These are phyloP conservation scores for Rosa multiflora DNA, from an alignment of 306 rosid genomes.

Conservation along the genomic window DNA sequence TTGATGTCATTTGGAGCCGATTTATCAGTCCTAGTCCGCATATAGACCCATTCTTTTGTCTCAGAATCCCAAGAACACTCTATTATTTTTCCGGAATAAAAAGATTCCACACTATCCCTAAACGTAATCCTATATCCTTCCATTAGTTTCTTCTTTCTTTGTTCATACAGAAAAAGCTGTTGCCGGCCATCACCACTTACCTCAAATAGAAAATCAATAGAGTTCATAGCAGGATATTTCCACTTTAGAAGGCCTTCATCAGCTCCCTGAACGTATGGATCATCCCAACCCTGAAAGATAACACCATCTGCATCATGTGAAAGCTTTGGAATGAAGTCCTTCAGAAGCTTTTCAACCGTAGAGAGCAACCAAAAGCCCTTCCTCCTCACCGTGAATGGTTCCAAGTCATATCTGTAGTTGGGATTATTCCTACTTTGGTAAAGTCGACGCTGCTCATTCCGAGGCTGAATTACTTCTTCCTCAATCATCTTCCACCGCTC, in stretches of 20 bases:
- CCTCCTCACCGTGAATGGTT: conserved; percentile 95
- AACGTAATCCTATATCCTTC: conserved; percentile 72
- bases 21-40: conserved; percentile 74
- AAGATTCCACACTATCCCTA: conserved; percentile 53
- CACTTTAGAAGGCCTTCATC: conserved; percentile 95
- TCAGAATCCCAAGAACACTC: conserved; percentile 71
- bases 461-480: conserved; percentile 92
- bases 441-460: conserved; percentile 71
- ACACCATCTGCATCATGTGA: conserved; percentile 95
- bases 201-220: conserved; percentile 89
- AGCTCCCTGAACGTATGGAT: conserved; percentile 81
- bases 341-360: conserved; percentile 71
- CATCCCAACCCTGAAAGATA: conserved; percentile 98
- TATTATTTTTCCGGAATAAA: conserved; percentile 63
- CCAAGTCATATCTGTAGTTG: conserved; percentile 81
- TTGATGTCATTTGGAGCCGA: conserved; percentile 76
- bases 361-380: conserved; percentile 95
- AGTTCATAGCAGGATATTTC: conserved; percentile 80
- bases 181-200: conserved; percentile 58
- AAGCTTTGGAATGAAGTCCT: conserved; percentile 83
- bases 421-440: conserved; percentile 51
- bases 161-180: conserved; percentile 59
- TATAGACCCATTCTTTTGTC: conserved; percentile 56
- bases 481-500: conserved; percentile 97
- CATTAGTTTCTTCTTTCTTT: conserved; percentile 83